Evolutionary conservation across 306 rosid genomes (phyloP), one percentile per base, ranked within the genome.

Genomic region (Senna tora): DNA sequence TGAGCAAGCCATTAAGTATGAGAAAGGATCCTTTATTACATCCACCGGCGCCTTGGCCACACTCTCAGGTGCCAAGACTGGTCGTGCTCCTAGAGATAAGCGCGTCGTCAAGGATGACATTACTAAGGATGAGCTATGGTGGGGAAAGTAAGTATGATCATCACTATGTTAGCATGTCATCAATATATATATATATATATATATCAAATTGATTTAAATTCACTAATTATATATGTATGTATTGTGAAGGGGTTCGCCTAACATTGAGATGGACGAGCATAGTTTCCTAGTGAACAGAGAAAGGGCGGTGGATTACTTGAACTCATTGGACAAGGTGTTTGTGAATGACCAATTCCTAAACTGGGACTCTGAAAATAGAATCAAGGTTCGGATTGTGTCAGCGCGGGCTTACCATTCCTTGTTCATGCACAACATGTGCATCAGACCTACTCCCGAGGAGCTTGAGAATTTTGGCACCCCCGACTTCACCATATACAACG

Each of bases 111-210:
- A 63, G 70, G 98, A 90, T 69, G 81, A 84, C 11, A 65, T 72
- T 12, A 84, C 90, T 0, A 87, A 84, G 77, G 59, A 78, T 9
- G 96, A 88, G 57, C 96, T 93, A 69, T 93, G 98, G 98, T 93
- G 96, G 98, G 98, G 96, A 81, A 92, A 84, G 98, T 92, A 69
- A 77, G 97, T n/a, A n/a, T n/a, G n/a, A n/a, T n/a, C n/a, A n/a
- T n/a, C n/a, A n/a, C n/a, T n/a, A n/a, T n/a, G n/a, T n/a, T n/a
- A n/a, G n/a, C n/a, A n/a, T n/a, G n/a, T n/a, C n/a, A n/a, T n/a
- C n/a, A n/a, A n/a, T n/a, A n/a, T n/a, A n/a, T n/a, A n/a, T n/a
- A n/a, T n/a, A n/a, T n/a, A n/a, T n/a, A n/a, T n/a, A n/a, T n/a
- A n/a, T n/a, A 25, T 25, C 30, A 25, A 25, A 25, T 25, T 25